Base-by-base conservation (phyloP, 768 basidiomycete genomes). In the Leucosporidium creatinivorum region DNA sequence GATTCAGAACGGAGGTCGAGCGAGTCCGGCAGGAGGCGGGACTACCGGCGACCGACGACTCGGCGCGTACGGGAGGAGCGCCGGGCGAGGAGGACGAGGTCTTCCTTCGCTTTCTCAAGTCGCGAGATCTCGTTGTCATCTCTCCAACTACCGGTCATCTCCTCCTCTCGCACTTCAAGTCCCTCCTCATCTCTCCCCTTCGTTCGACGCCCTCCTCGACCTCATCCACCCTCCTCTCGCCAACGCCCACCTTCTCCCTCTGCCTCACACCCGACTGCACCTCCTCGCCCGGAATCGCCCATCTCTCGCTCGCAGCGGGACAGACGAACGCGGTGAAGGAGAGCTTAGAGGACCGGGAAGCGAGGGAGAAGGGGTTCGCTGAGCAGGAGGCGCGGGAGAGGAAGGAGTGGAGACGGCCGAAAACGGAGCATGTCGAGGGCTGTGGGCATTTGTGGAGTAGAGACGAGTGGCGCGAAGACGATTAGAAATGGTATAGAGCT, bases 161-260 rank as follows among this genome's bases (percentile, higher is more conserved):
- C 33, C 33, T 36, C 82, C 23, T 84, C 82, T 3, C 89, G 84
- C 36, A 82, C 79, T 64, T 87, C 86, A 62, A 85, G 83, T 61
- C 92, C 89, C 57, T 76, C 78, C 78, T 93, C 91, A 44, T 91
- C 81, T 21, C 78, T 30, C 81, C 74, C 87, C 9, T 26, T 4
- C 47, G 49, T 23, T 13, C 18, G 13, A 25, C 21, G 3, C 5
- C 1, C n/a, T 36, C 33, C 5, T 36, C 33, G 12, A 36, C 33
- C n/a, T n/a, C n/a, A 5, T 36, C 33, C 12, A 5, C 33, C 33
- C 12, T 36, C 33, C 33, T 36, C 33, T 36, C 33, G 33, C 33
- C 33, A 36, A 36, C 33, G 6, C 33, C 33, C 6, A 36, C 33
- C 33, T 67, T 69, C 61, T 25, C 8, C 7, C 9, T 69, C 4